These are phyloP conservation scores for Trametes cingulata DNA, from an alignment of 768 basidiomycete genomes.

Conservation along the genomic window DNA sequence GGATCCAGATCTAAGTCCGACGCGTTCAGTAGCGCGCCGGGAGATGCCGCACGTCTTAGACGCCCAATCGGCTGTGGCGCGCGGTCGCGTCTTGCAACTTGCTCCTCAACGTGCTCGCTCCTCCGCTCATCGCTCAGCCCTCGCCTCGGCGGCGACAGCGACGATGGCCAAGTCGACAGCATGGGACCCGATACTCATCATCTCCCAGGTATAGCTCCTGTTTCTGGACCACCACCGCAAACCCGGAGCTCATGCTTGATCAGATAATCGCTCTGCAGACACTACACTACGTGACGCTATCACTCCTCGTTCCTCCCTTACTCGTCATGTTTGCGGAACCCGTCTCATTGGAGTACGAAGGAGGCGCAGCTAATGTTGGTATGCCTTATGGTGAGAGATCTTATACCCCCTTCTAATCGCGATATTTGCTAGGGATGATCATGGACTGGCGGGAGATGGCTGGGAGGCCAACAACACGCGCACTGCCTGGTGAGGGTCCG, in stretches of 20 bases:
- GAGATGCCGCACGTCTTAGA: too few relatives aligned
- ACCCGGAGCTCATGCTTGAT: not conserved
- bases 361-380: constrained; percentile 81
- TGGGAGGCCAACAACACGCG: constrained; percentile 73
- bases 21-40: too few relatives aligned
- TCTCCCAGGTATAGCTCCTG: constrained; percentile 68
- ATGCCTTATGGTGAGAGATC: constrained; percentile 16
- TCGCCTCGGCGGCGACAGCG: not conserved
- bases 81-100: not conserved
- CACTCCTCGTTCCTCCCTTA: constrained; percentile 78
- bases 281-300: constrained; percentile 89
- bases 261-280: constrained; percentile 94
- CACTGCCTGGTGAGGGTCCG: constrained; percentile 59
- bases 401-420: not conserved
- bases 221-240: not conserved
- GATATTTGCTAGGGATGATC: constrained; percentile 61
- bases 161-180: constrained; percentile 47
- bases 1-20: too few relatives aligned
- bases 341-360: constrained; percentile 69
- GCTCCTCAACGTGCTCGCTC: not conserved
- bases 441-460: constrained; percentile 99
- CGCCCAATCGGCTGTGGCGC: too few relatives aligned
- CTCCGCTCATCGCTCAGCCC: not conserved
- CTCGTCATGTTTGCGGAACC: constrained; percentile 74
- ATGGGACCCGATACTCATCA: constrained; percentile 89